Evolutionary conservation across 108 stramenopile species (phyloP), one percentile per base, ranked within the genome.

Genomic region (Fragilaria radians): DNA sequence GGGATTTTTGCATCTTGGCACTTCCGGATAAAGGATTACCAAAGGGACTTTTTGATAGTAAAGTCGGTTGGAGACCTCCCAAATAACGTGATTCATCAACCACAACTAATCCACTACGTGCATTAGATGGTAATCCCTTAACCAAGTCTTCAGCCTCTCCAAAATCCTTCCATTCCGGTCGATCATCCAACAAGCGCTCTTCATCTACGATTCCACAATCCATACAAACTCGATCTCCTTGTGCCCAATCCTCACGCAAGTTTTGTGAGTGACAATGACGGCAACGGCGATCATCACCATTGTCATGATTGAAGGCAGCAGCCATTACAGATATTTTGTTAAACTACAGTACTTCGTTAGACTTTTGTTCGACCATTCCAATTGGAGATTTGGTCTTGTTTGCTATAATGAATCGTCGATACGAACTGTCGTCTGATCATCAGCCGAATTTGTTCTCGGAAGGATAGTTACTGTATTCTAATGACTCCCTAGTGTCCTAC

Each of bases 161-260:
- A 49, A 72, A 82, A 24, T 82, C 78, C 47, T 70, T 67, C 82
- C 82, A 83, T 70, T 83, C 82, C 3, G 82, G 73, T 17, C 82
- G 71, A 49, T 57, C 59, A 54, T 83, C 78, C 29, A 63, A 51
- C 32, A 84, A 2, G 11, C 52, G 70, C 5, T 56, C 70, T 57
- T 77, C 79, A 21, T 77, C 68, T 26, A 84, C 79, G 23, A 80
- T 65, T 0, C 82, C 82, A 66, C 82, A 84, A 46, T 62, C 58
- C 29, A 76, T 80, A 56, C 82, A 84, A 26, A 84, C 67, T 19
- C 67, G 76, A 62, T 84, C 82, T 19, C 82, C 82, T 45, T 71
- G 71, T n/a, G 62, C 34, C 76, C 77, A 80, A 53, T 84, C 82
- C n/a, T 65, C 62, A 23, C 53, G 28, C 7, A 83, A 28, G n/a